Percentiles rank a stretch among this genome's conserved stretches.
Conservation (phyloP, 2,329 filamentous ascomycete species). For the Mycosphaerella arachidis region DNA sequence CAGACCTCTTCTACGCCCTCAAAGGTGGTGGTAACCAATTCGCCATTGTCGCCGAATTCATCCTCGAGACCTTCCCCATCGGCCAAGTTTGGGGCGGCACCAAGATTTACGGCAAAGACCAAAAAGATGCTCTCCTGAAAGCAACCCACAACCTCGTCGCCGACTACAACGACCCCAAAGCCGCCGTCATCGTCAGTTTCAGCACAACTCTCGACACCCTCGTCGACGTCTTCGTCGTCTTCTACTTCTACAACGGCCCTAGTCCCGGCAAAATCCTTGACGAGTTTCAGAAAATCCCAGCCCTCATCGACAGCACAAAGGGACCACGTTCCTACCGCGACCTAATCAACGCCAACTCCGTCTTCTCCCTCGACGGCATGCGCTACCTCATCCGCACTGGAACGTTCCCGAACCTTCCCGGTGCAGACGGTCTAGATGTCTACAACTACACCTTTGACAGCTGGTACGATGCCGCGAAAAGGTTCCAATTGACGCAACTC, state of each 20-base stretch:
- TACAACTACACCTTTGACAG: conserved; percentile 18
- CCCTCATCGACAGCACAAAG: conserved; percentile 16
- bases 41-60: conserved; percentile 38
- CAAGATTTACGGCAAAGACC: conserved; percentile 37
- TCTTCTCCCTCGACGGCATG: conserved; percentile 20
- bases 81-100: conserved; percentile 45
- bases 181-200: conserved; percentile 56
- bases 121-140: conserved; percentile 40
- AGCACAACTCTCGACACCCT: conserved; percentile 43
- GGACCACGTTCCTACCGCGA: conserved; percentile 14
- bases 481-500: conserved; percentile 5
- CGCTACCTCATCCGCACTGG: conserved; percentile 41
- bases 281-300: conserved; percentile 45
- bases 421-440: conserved; percentile 13
- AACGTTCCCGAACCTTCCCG: conserved; percentile 34
- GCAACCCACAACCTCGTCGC: conserved; percentile 48
- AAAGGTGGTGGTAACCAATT: conserved; percentile 27
- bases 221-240: conserved; percentile 55
- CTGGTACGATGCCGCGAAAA: conserved; percentile 11
- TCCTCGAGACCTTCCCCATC: conserved; percentile 22
- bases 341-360: conserved; percentile 16
- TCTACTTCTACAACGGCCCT: conserved; percentile 53
- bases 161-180: conserved; percentile 56
- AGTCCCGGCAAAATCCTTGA: conserved; percentile 52
- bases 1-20: conserved; percentile 26